Percentiles rank a stretch among this genome's conserved stretches.
Evolutionary conservation across 2,329 filamentous ascomycete genomes (phyloP).

Genomic region (Tolypocladium cylindrosporum): DNA sequence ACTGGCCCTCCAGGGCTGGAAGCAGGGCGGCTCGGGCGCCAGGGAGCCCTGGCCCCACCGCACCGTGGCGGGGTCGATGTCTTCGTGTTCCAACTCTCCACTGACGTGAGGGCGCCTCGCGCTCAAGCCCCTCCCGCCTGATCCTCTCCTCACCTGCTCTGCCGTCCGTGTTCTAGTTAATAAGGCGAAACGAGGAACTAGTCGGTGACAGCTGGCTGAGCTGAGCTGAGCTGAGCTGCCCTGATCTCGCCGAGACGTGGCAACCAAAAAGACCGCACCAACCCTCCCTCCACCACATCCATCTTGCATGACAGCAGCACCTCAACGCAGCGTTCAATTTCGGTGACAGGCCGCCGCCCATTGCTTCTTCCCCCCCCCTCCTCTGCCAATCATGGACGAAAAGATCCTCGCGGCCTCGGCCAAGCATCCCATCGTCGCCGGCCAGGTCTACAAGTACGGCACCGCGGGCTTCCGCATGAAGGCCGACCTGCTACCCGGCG

Average conservation of each 20-base stretch:
- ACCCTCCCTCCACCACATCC: not conserved
- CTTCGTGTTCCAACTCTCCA: not conserved
- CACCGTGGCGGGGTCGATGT: not conserved
- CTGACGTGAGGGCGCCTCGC: not conserved
- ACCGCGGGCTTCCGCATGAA: constrained; percentile 62
- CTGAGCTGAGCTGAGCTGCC: not conserved
- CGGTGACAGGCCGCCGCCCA: not conserved
- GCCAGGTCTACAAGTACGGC: constrained; percentile 52
- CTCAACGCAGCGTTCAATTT: not conserved
- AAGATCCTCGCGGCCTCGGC: constrained; percentile 50
- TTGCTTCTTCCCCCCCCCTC: not conserved
- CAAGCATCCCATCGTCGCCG: constrained; percentile 49
- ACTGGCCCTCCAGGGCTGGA: not conserved
- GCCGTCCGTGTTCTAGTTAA: not conserved
- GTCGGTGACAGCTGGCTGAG: not conserved
- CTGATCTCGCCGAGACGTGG: not conserved
- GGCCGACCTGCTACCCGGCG: constrained; percentile 75
- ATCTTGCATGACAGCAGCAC: not conserved
- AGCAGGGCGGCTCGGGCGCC: not conserved
- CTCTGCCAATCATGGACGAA: constrained; percentile 35
- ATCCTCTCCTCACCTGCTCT: not conserved
- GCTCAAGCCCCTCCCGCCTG: not conserved
- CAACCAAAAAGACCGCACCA: not conserved
- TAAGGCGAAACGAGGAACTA: not conserved
- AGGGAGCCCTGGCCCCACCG: not conserved